phyloP scores from a whole-genome alignment of 495 filamentous ascomycete genomes.

The Terfezia claveryi region DNA sequence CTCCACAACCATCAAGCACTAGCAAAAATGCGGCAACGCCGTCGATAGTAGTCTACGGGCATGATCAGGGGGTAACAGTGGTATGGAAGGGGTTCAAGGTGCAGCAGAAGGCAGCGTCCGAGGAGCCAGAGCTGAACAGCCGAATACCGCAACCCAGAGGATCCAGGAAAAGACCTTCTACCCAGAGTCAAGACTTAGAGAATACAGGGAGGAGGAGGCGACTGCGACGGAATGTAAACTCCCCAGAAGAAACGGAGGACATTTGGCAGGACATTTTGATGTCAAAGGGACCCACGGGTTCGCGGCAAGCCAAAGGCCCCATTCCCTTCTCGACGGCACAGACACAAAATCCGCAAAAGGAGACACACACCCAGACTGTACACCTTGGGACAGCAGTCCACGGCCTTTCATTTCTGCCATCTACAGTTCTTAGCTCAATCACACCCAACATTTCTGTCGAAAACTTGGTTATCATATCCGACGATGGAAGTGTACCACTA shows the following conservation, averaged over 20 bases:
- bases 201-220: background rate
- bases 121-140: background rate
- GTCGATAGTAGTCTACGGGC: slow-evolving; percentile 38
- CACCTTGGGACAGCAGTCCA: slow-evolving; percentile 15
- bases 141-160: background rate
- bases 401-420: slow-evolving; percentile 13
- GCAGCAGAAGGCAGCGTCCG: slow-evolving; percentile 20
- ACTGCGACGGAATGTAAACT: slow-evolving; percentile 1
- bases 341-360: slow-evolving; percentile 17
- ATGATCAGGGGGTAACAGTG: slow-evolving; percentile 36
- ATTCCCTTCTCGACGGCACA: slow-evolving; percentile 21
- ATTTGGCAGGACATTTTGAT: slow-evolving; percentile 32
- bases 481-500: slow-evolving; percentile 33
- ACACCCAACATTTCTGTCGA: slow-evolving; percentile 24
- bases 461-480: slow-evolving; percentile 16
- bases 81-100: slow-evolving; percentile 38
- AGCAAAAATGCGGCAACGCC: slow-evolving; percentile 31
- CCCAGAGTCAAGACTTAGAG: background rate
- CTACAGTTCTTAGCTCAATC: slow-evolving; percentile 9
- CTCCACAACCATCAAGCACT: slow-evolving; percentile 18
- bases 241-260: slow-evolving; percentile 10
- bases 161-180: background rate
- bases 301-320: slow-evolving; percentile 21
- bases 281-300: slow-evolving; percentile 21
- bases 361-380: slow-evolving; percentile 14